phyloP scores from a whole-genome alignment of 805 yeast genomes.

The Candida coleopterorum region DNA sequence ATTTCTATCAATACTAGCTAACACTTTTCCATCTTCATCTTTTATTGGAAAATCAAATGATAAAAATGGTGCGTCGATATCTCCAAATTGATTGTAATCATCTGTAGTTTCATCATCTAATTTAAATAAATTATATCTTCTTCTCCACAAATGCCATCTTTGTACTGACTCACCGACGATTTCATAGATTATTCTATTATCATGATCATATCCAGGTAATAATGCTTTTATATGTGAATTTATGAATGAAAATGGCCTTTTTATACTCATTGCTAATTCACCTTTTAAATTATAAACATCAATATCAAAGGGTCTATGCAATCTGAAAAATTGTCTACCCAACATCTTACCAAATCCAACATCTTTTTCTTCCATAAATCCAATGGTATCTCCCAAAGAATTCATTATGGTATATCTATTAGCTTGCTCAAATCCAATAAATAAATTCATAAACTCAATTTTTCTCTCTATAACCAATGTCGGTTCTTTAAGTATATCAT shows the following conservation, averaged over 20 bases:
- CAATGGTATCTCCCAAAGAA: constrained; percentile 67
- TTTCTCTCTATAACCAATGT: constrained; percentile 83
- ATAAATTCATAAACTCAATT: constrained; percentile 80
- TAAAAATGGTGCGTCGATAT: constrained; percentile 80
- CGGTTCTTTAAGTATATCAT: constrained; percentile 67
- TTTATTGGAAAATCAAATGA: constrained; percentile 80
- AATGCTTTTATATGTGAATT: constrained; percentile 81
- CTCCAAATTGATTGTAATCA: constrained; percentile 74
- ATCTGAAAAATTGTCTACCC: constrained; percentile 76
- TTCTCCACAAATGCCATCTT: constrained; percentile 93
- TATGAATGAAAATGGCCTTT: constrained; percentile 81
- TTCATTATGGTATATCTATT: constrained; percentile 74
- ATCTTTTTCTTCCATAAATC: constrained; percentile 80
- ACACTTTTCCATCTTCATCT: constrained; percentile 52
- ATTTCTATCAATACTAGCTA: constrained; percentile 82
- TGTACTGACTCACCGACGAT: constrained; percentile 83
- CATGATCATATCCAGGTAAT: constrained; percentile 47
- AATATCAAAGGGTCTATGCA: constrained; percentile 82
- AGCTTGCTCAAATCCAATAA: constrained; percentile 89
- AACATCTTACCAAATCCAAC: constrained; percentile 61
- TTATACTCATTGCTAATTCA: constrained; percentile 57
- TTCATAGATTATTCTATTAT: constrained; percentile 36
- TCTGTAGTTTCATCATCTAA: constrained; percentile 37
- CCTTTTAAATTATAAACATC: constrained; percentile 66
- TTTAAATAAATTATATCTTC: constrained; percentile 77